Conservation (phyloP, 2,329 filamentous ascomycete genomes). For the Penicillium nordicum region DNA sequence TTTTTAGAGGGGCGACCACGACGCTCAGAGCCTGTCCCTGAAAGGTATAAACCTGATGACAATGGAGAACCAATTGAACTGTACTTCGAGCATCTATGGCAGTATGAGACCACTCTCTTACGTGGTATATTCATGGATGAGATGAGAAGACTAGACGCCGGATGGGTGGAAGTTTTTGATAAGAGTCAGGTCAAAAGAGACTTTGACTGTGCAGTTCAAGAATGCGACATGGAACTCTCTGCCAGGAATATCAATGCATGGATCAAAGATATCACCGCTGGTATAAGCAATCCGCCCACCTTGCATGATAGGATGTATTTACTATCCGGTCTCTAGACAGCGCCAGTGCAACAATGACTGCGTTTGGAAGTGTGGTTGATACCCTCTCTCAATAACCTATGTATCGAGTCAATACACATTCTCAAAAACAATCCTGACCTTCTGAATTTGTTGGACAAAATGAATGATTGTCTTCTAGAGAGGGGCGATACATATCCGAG, state of each 20-base stretch:
- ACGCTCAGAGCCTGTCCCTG: constrained; percentile 3
- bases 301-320: not conserved
- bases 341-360: not conserved
- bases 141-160: constrained; percentile 11
- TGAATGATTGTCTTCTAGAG: too few relatives aligned
- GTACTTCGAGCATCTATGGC: constrained; percentile 17
- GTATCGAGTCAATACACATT: too few relatives aligned
- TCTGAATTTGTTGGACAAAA: too few relatives aligned
- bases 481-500: too few relatives aligned
- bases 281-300: not conserved
- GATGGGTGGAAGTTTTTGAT: not conserved
- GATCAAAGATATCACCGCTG: not conserved
- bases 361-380: not conserved
- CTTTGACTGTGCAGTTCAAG: constrained; percentile 7
- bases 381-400: too few relatives aligned
- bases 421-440: too few relatives aligned
- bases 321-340: not conserved
- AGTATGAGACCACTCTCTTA: constrained; percentile 16
- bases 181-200: constrained; percentile 11
- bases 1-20: constrained; percentile 8
- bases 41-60: not conserved
- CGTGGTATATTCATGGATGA: constrained; percentile 13
- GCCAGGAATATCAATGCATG: not conserved
- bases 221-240: not conserved
- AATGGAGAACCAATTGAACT: constrained; percentile 2